Evolutionary conservation across 257 asterid species (phyloP), one percentile per base, ranked within the genome.

Genomic region (Avicennia marina): DNA sequence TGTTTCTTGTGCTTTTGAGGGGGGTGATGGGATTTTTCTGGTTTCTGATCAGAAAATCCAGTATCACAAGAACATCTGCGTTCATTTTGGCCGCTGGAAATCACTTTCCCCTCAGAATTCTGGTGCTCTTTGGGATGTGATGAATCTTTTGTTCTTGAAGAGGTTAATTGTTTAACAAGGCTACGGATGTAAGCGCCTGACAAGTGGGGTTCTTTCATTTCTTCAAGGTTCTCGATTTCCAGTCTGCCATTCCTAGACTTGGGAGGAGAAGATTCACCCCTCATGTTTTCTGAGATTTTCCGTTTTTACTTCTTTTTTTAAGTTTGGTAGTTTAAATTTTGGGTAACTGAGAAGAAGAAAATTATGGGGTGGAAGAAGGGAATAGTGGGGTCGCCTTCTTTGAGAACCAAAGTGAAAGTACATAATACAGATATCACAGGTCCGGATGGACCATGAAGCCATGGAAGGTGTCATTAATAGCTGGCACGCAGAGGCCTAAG

Each of bases 161-260:
- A 79, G 77, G 96, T 73, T 38, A 87, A 55, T 25, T 87, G 95
- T 63, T 85, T 87, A 34, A 91, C 98, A 57, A 91, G 87, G 81
- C 76, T 79, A 32, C 96, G 86, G 57, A 91, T 91, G 77, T 85
- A 83, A 57, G 98, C 95, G 66, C 96, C 95, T 3, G 95, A 87
- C 64, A 87, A 75, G 61, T 78, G 87, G 65, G 93, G 88, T 65
- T 80, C 86, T 66, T 83, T 80, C 53, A 60, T 65, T 21, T 74
- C 77, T 50, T 78, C 90, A 66, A 56, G 46, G 51, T 70, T 76
- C 45, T 76, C 85, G 11, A 53, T 39, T 50, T 77, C 83, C 20
- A 68, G 31, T 54, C 71, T 81, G 18, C 62, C 74, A 64, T 70
- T 68, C 57, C 50, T 73, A 10, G 81, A 73, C 73, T 79, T 84